phyloP scores from a whole-genome alignment of 345 rosid species.

The Salix caprea region DNA sequence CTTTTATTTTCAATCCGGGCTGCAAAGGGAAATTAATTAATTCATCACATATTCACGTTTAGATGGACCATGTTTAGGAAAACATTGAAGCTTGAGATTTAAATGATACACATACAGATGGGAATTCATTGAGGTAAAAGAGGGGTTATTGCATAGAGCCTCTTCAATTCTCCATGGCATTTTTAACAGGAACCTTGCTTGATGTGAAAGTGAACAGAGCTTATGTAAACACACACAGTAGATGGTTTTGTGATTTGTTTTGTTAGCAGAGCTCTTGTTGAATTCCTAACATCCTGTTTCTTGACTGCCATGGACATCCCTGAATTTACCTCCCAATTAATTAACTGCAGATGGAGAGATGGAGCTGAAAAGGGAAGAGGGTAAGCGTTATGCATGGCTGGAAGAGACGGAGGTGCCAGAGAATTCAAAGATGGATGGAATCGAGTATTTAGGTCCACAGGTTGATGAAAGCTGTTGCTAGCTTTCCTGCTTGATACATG shows the following conservation, averaged over 20 bases:
- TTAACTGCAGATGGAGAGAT: constrained; percentile 39
- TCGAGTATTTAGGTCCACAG: constrained; percentile 58
- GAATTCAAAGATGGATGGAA: constrained; percentile 44
- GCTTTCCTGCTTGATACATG: background rate
- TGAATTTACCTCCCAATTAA: background rate
- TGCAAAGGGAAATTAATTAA: background rate
- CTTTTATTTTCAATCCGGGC: background rate
- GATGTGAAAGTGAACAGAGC: too few relatives aligned
- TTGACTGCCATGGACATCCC: background rate
- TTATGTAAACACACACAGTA: too few relatives aligned
- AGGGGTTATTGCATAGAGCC: too few relatives aligned
- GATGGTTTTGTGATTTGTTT: too few relatives aligned
- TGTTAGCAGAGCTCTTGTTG: background rate
- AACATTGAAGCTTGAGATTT: background rate
- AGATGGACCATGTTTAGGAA: background rate
- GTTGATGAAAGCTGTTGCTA: constrained; percentile 20
- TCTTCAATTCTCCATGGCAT: too few relatives aligned
- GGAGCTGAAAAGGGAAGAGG: constrained; percentile 18
- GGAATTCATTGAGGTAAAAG: too few relatives aligned
- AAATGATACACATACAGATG: too few relatives aligned
- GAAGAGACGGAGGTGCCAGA: constrained; percentile 60
- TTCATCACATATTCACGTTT: background rate
- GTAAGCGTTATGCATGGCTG: constrained; percentile 34
- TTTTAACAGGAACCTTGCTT: too few relatives aligned
- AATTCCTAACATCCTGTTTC: background rate